Conservation (phyloP, 345 rosid species). For the Citrus mangshanensis region DNA sequence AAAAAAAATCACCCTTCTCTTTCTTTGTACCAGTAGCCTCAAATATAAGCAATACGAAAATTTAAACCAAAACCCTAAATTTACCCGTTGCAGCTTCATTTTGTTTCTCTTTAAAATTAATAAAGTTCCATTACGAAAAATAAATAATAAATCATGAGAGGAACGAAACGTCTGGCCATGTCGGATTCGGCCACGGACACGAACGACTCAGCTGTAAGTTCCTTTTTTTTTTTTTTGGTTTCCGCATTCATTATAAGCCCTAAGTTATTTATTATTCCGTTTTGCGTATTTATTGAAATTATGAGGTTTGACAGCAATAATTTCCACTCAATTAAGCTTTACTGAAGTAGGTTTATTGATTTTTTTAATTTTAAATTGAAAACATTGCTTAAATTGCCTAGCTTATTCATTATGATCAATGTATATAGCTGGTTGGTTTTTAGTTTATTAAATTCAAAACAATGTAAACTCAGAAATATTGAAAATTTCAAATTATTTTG, state of each 20-base stretch:
- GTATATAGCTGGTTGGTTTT: neutral
- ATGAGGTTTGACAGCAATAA: neutral
- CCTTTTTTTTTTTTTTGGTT: neutral
- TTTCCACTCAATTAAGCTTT: neutral
- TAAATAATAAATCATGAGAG: conserved; percentile 44
- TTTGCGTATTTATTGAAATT: neutral
- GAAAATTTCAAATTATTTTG: neutral
- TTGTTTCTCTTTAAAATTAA: neutral
- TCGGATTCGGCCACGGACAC: conserved; percentile 48
- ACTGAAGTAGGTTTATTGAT: neutral
- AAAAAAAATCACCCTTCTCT: neutral
- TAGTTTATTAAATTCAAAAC: neutral
- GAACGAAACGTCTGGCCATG: conserved; percentile 59
- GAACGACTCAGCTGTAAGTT: conserved; percentile 62
- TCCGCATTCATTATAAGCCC: conserved; percentile 10
- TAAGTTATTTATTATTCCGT: conserved; percentile 5
- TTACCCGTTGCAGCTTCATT: conserved; percentile 8
- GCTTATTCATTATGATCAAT: neutral
- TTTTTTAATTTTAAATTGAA: neutral
- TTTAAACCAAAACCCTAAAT: conserved; percentile 40
- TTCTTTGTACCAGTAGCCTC: neutral
- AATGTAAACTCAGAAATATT: neutral
- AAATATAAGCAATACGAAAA: conserved; percentile 4
- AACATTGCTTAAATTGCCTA: neutral
- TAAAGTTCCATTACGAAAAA: neutral